Base-by-base conservation (phyloP, 129 eudicot species). In the Gnaphalium uliginosum region DNA sequence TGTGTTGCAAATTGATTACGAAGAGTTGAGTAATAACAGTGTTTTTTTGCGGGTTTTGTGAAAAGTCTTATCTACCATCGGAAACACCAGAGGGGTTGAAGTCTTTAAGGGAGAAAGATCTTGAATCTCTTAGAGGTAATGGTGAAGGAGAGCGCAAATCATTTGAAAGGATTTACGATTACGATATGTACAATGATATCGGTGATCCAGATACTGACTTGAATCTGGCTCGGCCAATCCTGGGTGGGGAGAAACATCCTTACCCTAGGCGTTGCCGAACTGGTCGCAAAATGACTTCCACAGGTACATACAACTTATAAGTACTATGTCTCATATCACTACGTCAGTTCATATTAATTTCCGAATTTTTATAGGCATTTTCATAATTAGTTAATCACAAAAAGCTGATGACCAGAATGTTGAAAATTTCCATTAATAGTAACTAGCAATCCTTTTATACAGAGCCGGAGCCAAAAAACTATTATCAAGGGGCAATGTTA, bases 221-320 rank as follows among this genome's bases (percentile, higher is more conserved):
- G 1, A 76, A 89, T 21, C 15, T 61, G 29, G 76, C 84, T 1
- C 76, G 97, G 8, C 89, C 97, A 2, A 87, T 92, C 7, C 86
- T 92, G 6, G 97, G 97, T 0, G 89, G 90, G 14, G 17, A 81
- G 7, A 68, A 79, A 14, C 67, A 74, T 70, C 97, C 93, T 13
- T 92, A 83, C 72, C 97, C 97, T 22, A 85, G 96, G 56, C 92
- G 96, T 60, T 81, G 92, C 72, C 84, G 89, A 73, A 92, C 97
- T 1, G 92, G 96, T 7, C 93, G 97, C 6, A 61, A 79, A 9
- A 76, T 54, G 71, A 64, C 84, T 64, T 69, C 87, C 9, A 70
- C 80, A 76, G 96, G 97, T 89, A 78, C 63, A n/a, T 18, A 4
- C 23, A 27, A 11, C n/a, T 26, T 39, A 41, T 74, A 3, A 4